Percentiles rank a stretch among this genome's conserved stretches.
These are phyloP conservation scores for Kwoniella dendrophila DNA, from an alignment of 768 basidiomycete species.

Conservation along the genomic window DNA sequence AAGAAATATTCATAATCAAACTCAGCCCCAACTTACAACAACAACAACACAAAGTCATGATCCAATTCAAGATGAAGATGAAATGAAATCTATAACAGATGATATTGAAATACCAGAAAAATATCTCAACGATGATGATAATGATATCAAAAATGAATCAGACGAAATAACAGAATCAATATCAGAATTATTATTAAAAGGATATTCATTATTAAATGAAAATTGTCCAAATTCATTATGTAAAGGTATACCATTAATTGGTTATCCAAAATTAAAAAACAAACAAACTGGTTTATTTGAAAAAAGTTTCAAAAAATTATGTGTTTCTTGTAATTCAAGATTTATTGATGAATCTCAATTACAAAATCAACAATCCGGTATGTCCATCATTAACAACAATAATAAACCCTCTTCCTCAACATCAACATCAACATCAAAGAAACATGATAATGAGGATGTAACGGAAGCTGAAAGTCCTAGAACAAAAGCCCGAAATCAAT, in stretches of 20 bases:
- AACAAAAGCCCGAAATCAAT: conserved; percentile 35
- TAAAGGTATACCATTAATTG: conserved; percentile 51
- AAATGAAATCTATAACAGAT: neutral
- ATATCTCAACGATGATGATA: too few species aligned
- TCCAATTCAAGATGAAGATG: neutral
- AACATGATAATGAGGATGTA: neutral
- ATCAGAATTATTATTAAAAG: conserved; percentile 44
- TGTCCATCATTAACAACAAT: neutral
- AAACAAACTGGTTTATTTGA: conserved; percentile 34
- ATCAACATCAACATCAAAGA: neutral
- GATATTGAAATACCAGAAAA: too few species aligned
- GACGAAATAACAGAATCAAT: conserved; percentile 38
- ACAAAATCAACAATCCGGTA: neutral
- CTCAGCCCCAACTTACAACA: neutral
- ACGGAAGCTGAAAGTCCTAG: conserved; percentile 34
- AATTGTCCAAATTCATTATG: conserved; percentile 46
- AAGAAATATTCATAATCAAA: neutral
- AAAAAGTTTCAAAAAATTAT: conserved; percentile 42
- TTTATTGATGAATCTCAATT: conserved; percentile 32
- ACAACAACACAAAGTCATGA: neutral
- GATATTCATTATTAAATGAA: conserved; percentile 45
- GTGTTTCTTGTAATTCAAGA: conserved; percentile 45
- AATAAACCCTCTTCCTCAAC: neutral
- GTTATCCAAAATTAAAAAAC: conserved; percentile 49
- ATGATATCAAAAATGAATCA: too few species aligned